phyloP scores from a whole-genome alignment of 2,329 filamentous ascomycete species.

The Xylariaceae sp. region DNA sequence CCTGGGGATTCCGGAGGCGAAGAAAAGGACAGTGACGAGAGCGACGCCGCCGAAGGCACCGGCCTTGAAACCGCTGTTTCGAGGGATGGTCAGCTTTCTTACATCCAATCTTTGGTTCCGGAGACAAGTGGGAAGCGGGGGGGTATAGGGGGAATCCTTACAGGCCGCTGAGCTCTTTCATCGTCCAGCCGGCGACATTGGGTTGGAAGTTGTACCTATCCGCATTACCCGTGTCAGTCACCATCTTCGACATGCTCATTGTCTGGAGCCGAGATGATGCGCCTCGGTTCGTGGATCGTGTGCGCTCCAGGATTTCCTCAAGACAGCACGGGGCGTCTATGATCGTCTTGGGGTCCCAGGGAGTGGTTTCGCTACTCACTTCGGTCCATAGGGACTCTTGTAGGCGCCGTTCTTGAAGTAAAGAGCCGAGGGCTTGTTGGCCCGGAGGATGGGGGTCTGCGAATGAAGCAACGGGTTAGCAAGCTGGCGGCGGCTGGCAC shows the following conservation, averaged over 20 bases:
- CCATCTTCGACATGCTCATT: not conserved
- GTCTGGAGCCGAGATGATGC: not conserved
- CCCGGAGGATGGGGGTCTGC: slow-evolving; percentile 44
- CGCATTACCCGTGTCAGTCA: slow-evolving; percentile 14
- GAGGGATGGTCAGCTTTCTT: slow-evolving; percentile 5
- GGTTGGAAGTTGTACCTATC: slow-evolving; percentile 55
- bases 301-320: not conserved
- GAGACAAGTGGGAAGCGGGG: not conserved
- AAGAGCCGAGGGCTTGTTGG: slow-evolving; percentile 28
- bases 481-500: not conserved
- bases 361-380: slow-evolving; percentile 44
- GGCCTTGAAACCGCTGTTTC: slow-evolving; percentile 44
- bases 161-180: slow-evolving; percentile 43
- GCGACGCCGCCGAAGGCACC: slow-evolving; percentile 54
- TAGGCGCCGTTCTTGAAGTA: slow-evolving; percentile 33
- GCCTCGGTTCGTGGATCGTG: not conserved
- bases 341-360: not conserved
- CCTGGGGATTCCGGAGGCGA: slow-evolving; percentile 56
- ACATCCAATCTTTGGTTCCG: not conserved
- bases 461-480: slow-evolving; percentile 5
- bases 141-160: slow-evolving; percentile 37
- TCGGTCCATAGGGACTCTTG: slow-evolving; percentile 60
- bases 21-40: slow-evolving; percentile 54
- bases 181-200: slow-evolving; percentile 49
- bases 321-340: not conserved